Evolutionary conservation across 2,329 filamentous ascomycete species (phyloP).

Genomic region (Dactylonectria macrodidyma): DNA sequence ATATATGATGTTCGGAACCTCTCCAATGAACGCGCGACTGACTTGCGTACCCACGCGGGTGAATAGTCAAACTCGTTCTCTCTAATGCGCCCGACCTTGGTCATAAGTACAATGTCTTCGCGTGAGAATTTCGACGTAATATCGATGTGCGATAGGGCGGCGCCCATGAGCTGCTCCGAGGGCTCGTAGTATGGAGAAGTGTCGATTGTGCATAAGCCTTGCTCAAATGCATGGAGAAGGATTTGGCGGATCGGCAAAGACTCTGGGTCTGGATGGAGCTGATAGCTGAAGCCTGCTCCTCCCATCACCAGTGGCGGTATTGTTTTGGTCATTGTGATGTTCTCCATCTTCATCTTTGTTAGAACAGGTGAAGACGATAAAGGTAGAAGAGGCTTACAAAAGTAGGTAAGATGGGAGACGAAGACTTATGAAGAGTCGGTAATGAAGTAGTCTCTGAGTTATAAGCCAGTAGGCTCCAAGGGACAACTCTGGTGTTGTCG

Average conservation of each 20-base stretch:
- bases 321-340: background rate
- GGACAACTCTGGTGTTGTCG: background rate
- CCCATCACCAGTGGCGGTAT: background rate
- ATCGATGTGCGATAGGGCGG: slow-evolving; percentile 6
- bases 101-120: slow-evolving; percentile 19
- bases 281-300: slow-evolving; percentile 3
- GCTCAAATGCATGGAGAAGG: background rate
- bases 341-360: background rate
- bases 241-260: background rate
- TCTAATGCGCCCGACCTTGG: slow-evolving; percentile 18
- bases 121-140: background rate
- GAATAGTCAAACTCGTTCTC: slow-evolving; percentile 22
- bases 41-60: slow-evolving; percentile 1
- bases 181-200: slow-evolving; percentile 23
- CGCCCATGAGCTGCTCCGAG: slow-evolving; percentile 14
- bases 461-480: background rate
- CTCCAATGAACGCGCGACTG: slow-evolving; percentile 12
- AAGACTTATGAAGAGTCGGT: background rate
- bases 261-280: slow-evolving; percentile 2
- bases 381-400: background rate
- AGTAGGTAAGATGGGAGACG: background rate
- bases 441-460: background rate
- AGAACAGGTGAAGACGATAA: background rate
- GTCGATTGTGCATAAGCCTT: slow-evolving; percentile 8
- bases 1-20: slow-evolving; percentile 17